Evolutionary conservation across 2,329 filamentous ascomycete genomes (phyloP).

Genomic region (Colletotrichum tofieldiae): DNA sequence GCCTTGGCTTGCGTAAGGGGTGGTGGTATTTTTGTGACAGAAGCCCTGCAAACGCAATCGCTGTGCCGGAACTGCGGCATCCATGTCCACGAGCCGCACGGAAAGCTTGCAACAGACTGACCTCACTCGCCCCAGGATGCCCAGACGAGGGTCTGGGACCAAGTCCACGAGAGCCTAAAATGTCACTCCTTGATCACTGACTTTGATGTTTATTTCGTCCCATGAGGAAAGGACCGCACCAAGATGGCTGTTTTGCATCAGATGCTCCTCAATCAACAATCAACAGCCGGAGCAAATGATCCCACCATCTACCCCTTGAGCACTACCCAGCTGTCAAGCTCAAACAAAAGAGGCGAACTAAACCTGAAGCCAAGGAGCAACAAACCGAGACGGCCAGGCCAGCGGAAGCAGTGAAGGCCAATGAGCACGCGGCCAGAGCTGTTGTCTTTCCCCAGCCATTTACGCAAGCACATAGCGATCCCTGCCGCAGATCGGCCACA

Average conservation of each 20-base stretch:
- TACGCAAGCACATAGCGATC: constrained; percentile 41
- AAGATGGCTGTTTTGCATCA: neutral
- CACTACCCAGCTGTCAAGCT: constrained; percentile 27
- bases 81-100: constrained; percentile 35
- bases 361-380: constrained; percentile 23
- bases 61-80: constrained; percentile 6
- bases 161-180: neutral
- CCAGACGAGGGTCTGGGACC: neutral
- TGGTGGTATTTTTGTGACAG: constrained; percentile 29
- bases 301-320: neutral
- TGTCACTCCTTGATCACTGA: neutral
- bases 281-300: constrained; percentile 27
- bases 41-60: constrained; percentile 25
- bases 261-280: neutral
- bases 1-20: constrained; percentile 42
- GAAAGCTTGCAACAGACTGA: constrained; percentile 10
- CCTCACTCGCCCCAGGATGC: constrained; percentile 3
- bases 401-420: neutral
- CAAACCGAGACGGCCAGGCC: constrained; percentile 15
- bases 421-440: constrained; percentile 14
- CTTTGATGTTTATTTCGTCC: neutral
- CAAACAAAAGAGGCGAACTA: constrained; percentile 12
- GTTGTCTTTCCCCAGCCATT: constrained; percentile 31
- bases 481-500: constrained; percentile 35
- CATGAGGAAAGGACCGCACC: neutral